These are phyloP conservation scores for Olyra latifolia DNA, from an alignment of 176 grass and related monocot species.

Conservation along the genomic window DNA sequence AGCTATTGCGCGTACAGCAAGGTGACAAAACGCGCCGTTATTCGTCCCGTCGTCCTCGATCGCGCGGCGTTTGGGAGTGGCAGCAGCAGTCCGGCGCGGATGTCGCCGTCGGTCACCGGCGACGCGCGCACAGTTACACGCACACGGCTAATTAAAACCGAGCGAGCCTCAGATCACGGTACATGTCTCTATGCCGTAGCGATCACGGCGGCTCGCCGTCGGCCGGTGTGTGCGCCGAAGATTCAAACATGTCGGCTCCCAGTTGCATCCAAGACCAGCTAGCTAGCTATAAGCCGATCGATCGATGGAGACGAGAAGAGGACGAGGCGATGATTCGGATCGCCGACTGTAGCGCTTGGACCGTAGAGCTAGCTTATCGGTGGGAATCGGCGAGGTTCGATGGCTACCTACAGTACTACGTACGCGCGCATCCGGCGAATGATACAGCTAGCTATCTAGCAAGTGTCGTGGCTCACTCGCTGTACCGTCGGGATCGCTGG, in stretches of 20 bases:
- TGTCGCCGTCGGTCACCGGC: slow-evolving; percentile 16
- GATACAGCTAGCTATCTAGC: background rate
- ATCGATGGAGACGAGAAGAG: background rate
- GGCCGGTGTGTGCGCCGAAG: background rate
- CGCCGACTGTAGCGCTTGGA: slow-evolving; percentile 36
- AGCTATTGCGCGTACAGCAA: slow-evolving; percentile 7
- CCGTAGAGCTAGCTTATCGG: background rate
- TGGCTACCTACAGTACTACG: slow-evolving; percentile 3
- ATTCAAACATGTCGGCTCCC: slow-evolving; percentile 49
- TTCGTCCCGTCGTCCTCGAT: background rate
- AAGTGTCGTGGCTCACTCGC: background rate
- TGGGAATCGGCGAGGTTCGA: slow-evolving; percentile 7
- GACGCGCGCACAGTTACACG: background rate
- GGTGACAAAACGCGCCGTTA: slow-evolving; percentile 34
- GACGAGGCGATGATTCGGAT: slow-evolving; percentile 6
- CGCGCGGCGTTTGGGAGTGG: no score
- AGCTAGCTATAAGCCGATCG: background rate
- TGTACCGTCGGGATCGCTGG: background rate
- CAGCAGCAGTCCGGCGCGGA: background rate
- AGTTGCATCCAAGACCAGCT: slow-evolving; percentile 22
- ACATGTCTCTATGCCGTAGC: slow-evolving; percentile 14
- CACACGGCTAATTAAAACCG: background rate
- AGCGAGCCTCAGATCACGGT: background rate
- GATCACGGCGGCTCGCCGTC: background rate
- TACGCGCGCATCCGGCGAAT: background rate